Conservation (phyloP, 108 stramenopile genomes). For the Poteriospumella lacustris region DNA sequence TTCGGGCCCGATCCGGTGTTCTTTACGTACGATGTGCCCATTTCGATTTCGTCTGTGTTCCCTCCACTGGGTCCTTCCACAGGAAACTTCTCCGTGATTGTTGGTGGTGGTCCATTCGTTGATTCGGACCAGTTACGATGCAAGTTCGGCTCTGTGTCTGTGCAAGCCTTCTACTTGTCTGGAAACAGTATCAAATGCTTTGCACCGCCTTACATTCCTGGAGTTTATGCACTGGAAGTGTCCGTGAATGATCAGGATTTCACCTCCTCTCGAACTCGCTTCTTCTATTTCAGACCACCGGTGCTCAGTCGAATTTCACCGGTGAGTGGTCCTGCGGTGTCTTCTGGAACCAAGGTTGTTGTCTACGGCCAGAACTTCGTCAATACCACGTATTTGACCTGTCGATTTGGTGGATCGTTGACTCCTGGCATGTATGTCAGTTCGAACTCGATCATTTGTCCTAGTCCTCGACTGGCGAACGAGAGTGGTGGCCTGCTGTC, state of each 20-base stretch:
- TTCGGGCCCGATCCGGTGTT: slow-evolving; percentile 24
- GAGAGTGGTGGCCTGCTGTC: slow-evolving; percentile 30
- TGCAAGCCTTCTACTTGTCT: slow-evolving; percentile 44
- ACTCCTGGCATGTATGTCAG: slow-evolving; percentile 55
- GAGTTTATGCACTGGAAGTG: slow-evolving; percentile 56
- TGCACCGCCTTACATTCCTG: slow-evolving; percentile 52
- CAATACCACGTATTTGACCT: slow-evolving; percentile 54
- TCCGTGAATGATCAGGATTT: slow-evolving; percentile 70
- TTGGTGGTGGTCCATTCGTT: slow-evolving; percentile 59
- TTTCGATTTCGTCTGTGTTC: slow-evolving; percentile 40
- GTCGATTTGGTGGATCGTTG: slow-evolving; percentile 54
- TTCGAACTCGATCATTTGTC: slow-evolving; percentile 53
- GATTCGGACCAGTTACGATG: slow-evolving; percentile 51
- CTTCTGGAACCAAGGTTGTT: slow-evolving; percentile 57
- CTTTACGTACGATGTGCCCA: slow-evolving; percentile 53
- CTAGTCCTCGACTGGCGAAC: slow-evolving; percentile 51
- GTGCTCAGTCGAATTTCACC: slow-evolving; percentile 45
- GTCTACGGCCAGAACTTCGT: slow-evolving; percentile 61
- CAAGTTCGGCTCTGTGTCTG: slow-evolving; percentile 53
- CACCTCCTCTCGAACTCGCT: slow-evolving; percentile 38
- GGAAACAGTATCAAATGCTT: slow-evolving; percentile 54
- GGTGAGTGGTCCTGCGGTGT: slow-evolving; percentile 50
- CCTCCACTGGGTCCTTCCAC: slow-evolving; percentile 53
- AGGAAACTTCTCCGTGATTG: slow-evolving; percentile 58
- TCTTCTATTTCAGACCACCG: slow-evolving; percentile 50